Percentiles rank a stretch among this genome's conserved stretches.
Evolutionary conservation across 1,139 yeast species (phyloP).

Genomic region (Kurtzmaniella quercitrusa): DNA sequence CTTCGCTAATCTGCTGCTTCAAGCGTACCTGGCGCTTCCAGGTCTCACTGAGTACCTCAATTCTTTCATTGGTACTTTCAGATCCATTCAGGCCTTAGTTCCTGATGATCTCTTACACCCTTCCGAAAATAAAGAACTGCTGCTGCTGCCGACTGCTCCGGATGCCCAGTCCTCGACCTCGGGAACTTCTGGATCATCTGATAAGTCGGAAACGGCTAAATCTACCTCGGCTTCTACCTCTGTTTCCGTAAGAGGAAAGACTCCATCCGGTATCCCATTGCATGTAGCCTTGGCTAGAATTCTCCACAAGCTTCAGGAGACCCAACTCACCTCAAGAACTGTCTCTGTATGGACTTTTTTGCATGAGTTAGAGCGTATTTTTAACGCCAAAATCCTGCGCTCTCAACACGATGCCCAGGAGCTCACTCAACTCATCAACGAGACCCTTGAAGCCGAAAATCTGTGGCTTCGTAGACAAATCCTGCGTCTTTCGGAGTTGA

Average conservation of each 20-base stretch:
- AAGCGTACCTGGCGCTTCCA: conserved; percentile 74
- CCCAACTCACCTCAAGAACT: conserved; percentile 50
- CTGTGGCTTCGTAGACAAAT: conserved; percentile 35
- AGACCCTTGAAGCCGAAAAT: conserved; percentile 71
- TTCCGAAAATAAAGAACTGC: conserved; percentile 2
- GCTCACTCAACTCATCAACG: conserved; percentile 72
- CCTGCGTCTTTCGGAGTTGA: conserved; percentile 14
- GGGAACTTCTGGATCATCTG: too few relatives aligned
- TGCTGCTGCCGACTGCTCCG: conserved; percentile 1
- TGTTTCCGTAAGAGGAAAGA: background rate
- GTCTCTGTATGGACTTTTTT: conserved; percentile 78
- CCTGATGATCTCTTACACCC: conserved; percentile 1
- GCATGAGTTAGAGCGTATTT: conserved; percentile 70
- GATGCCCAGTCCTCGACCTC: background rate
- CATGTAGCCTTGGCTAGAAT: conserved; percentile 56
- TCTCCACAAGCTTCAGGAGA: conserved; percentile 57
- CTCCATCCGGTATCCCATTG: conserved; percentile 34
- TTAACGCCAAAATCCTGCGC: conserved; percentile 69
- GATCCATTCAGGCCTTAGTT: conserved; percentile 9
- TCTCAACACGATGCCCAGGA: conserved; percentile 96
- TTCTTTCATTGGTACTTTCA: conserved; percentile 26
- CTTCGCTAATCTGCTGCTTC: conserved; percentile 88
- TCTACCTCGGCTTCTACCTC: background rate
- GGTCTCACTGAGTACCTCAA: conserved; percentile 60
- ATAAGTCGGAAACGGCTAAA: too few relatives aligned